A percentile compares a stretch with the other conserved stretches of the same genome.
phyloP scores from a whole-genome alignment of 129 eudicot species.

The Erigeron canadensis region DNA sequence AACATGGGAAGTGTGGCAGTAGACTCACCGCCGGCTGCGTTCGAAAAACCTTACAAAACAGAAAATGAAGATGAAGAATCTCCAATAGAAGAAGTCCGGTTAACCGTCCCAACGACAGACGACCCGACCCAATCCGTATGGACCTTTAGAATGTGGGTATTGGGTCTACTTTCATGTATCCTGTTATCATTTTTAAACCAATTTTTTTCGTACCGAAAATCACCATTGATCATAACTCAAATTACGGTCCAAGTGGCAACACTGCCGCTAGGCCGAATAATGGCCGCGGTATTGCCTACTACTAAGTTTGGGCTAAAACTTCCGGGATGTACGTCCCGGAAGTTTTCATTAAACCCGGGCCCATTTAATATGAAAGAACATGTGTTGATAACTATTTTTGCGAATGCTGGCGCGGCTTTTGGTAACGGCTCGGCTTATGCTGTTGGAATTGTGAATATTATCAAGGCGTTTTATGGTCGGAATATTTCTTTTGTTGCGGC shows the following conservation, averaged over 20 bases:
- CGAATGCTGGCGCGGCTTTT: constrained; percentile 79
- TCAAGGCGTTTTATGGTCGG: constrained; percentile 57
- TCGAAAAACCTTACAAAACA: not conserved
- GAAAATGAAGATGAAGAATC: constrained; percentile 52
- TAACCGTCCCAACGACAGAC: constrained; percentile 68
- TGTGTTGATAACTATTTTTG: constrained; percentile 72
- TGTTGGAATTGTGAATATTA: constrained; percentile 67
- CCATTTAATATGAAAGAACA: constrained; percentile 93
- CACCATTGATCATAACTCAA: constrained; percentile 56
- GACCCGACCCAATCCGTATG: constrained; percentile 73
- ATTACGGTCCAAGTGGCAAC: constrained; percentile 74
- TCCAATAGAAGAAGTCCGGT: constrained; percentile 71
- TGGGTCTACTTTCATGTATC: constrained; percentile 60
- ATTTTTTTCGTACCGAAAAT: constrained; percentile 60
- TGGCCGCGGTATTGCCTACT: constrained; percentile 63
- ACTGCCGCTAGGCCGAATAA: constrained; percentile 66
- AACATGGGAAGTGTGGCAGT: constrained; percentile 33
- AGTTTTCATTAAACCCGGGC: constrained; percentile 75
- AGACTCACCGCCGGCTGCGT: constrained; percentile 21
- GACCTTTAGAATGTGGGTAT: constrained; percentile 90
- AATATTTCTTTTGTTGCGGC: constrained; percentile 53
- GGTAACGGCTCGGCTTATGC: constrained; percentile 85
- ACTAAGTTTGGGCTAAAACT: constrained; percentile 28
- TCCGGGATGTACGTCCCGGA: constrained; percentile 42
- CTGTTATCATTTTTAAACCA: constrained; percentile 66